Evolutionary conservation across 345 rosid species (phyloP).

Genomic region (Sisymbrium altissimum): DNA sequence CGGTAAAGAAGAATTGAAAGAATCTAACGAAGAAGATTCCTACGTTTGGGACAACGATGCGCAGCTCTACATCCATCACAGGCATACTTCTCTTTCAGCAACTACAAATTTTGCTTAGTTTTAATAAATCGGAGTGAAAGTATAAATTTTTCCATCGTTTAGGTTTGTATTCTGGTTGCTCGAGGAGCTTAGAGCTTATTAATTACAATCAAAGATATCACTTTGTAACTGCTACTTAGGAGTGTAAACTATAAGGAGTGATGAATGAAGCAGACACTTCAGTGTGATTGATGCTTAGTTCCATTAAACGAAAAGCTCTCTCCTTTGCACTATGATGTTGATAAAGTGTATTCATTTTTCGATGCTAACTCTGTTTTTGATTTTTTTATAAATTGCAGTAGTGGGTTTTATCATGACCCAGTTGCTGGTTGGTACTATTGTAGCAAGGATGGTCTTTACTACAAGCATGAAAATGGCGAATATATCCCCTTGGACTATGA

Average conservation of each 20-base stretch:
- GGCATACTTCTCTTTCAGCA: slow-evolving; percentile 46
- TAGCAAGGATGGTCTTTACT: slow-evolving; percentile 69
- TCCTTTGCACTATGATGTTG: neutral
- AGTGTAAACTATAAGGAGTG: neutral
- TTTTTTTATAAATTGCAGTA: slow-evolving; percentile 40
- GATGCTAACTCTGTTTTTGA: slow-evolving; percentile 1
- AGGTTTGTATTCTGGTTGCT: neutral
- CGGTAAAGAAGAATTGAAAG: slow-evolving; percentile 34
- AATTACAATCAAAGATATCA: neutral
- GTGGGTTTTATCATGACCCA: slow-evolving; percentile 87
- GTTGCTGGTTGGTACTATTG: slow-evolving; percentile 88
- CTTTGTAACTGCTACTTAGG: neutral
- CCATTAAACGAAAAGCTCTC: neutral
- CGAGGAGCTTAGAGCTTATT: neutral
- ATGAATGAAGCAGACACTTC: neutral
- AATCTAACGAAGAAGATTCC: slow-evolving; percentile 32
- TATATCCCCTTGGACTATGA: slow-evolving; percentile 52
- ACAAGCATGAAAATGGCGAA: slow-evolving; percentile 73
- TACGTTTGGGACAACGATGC: slow-evolving; percentile 71
- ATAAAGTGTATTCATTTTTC: slow-evolving; percentile 1
- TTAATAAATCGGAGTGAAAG: no score
- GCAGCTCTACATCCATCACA: slow-evolving; percentile 66
- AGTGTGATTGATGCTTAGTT: neutral
- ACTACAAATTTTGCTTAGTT: no score
- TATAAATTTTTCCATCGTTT: no score